Evolutionary conservation across 768 basidiomycete genomes (phyloP), one percentile per base, ranked within the genome.

Genomic region (Mycena capillaripes): DNA sequence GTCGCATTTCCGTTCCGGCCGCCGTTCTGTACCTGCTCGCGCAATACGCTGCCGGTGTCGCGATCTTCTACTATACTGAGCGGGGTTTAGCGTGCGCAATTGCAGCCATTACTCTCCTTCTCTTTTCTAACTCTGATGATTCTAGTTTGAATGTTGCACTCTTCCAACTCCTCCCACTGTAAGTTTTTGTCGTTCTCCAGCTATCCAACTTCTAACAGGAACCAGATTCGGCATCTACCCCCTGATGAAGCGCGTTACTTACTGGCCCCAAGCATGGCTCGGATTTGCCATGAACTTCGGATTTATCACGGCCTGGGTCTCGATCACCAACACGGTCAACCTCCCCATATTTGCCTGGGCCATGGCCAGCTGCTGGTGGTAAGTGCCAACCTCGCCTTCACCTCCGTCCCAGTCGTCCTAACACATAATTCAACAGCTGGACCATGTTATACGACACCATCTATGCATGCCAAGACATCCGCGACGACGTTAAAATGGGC

Each of bases 401-500:
- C 14, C 42, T 23, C 3, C 9, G 10, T 48, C n/a, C 23, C n/a
- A n/a, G n/a, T 36, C 12, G 6, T 58, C n/a, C n/a, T n/a, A n/a
- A n/a, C n/a, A n/a, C n/a, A n/a, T n/a, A n/a, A 30, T 8, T n/a
- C 23, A 21, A 21, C 29, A 70, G 69, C 17, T 70, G 69, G 68
- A 69, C 68, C 5, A 69, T 69, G 60, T 23, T 62, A n/a, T 69
- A 69, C 29, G 87, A 93, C 79, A 92, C 91, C 11, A 90, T 92
- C 71, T 95, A 95, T 78, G 93, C 92, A n/a, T 93, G 92, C 79
- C 89, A 94, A 83, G 94, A 95, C 80, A 90, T 91, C 66, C 81
- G 86, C 67, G 94, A 95, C 81, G 93, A 95, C 79, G 80, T 91
- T 44, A 86, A 88, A 60, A 89, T 89, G 63, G 92, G 92, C 21